These are phyloP conservation scores for Eucalyptus erythrocorys DNA, from an alignment of 345 rosid species.

Conservation along the genomic window DNA sequence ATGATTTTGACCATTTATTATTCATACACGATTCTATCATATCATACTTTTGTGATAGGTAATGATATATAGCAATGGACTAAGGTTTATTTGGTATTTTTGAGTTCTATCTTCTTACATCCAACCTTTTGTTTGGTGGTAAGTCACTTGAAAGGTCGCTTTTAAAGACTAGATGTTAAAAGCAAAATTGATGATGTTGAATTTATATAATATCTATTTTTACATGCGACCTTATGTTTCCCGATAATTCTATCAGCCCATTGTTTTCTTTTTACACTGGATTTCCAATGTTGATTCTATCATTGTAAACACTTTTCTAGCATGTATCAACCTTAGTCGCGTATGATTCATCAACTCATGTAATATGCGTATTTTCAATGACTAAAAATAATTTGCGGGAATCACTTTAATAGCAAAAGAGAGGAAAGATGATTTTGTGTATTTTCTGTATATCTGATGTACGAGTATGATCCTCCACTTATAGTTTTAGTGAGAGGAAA, in stretches of 20 bases:
- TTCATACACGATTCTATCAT: not conserved
- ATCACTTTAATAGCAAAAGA: no score
- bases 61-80: not conserved
- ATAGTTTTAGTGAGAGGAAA: no score
- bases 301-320: not conserved
- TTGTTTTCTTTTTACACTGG: not conserved
- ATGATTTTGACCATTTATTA: not conserved
- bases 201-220: not conserved
- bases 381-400: no score
- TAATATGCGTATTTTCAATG: no score
- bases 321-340: no score
- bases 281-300: not conserved
- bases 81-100: not conserved
- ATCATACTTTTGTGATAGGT: not conserved
- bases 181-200: not conserved
- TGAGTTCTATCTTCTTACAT: not conserved
- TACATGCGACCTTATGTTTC: not conserved
- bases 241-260: not conserved
- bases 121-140: not conserved
- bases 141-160: not conserved
- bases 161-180: not conserved
- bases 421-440: no score
- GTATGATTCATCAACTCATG: not conserved
- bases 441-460: no score
- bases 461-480: no score